Percentiles rank a stretch among this genome's conserved stretches.
These are phyloP conservation scores for Vigna nakashimae DNA, from an alignment of 306 rosid species.

Conservation along the genomic window DNA sequence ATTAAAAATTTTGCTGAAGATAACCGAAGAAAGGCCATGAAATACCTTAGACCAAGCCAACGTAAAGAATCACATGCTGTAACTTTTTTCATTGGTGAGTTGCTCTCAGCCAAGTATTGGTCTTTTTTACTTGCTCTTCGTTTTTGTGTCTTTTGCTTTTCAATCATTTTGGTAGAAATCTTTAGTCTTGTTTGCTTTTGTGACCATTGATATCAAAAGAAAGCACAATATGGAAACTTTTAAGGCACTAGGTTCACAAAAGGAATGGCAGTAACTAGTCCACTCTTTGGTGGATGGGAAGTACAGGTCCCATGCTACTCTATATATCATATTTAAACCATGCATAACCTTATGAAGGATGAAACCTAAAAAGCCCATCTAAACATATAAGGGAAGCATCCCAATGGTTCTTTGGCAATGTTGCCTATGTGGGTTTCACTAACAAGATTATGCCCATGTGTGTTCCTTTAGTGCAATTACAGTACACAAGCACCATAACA, in stretches of 20 bases:
- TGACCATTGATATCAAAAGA: conserved; percentile 54
- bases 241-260: conserved; percentile 60
- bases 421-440: conserved; percentile 39
- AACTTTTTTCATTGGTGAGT: conserved; percentile 93
- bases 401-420: conserved; percentile 46
- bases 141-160: conserved; percentile 41
- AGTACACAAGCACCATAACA: conserved; percentile 5
- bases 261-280: conserved; percentile 49
- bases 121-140: conserved; percentile 17
- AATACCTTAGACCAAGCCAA: conserved; percentile 87
- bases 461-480: conserved; percentile 9
- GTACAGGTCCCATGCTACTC: conserved; percentile 56
- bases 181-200: conserved; percentile 54
- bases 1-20: conserved; percentile 72
- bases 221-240: conserved; percentile 55
- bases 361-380: conserved; percentile 47
- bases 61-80: conserved; percentile 82
- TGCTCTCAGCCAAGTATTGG: conserved; percentile 34
- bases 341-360: conserved; percentile 41
- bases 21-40: conserved; percentile 91
- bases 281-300: conserved; percentile 57
- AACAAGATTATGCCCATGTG: conserved; percentile 34
- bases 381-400: conserved; percentile 38
- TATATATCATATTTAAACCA: conserved; percentile 42
- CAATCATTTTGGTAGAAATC: conserved; percentile 48